A percentile compares a stretch with the other conserved stretches of the same genome.
Evolutionary conservation across 495 filamentous ascomycete genomes (phyloP).

Genomic region (Cercophora newfieldiana): DNA sequence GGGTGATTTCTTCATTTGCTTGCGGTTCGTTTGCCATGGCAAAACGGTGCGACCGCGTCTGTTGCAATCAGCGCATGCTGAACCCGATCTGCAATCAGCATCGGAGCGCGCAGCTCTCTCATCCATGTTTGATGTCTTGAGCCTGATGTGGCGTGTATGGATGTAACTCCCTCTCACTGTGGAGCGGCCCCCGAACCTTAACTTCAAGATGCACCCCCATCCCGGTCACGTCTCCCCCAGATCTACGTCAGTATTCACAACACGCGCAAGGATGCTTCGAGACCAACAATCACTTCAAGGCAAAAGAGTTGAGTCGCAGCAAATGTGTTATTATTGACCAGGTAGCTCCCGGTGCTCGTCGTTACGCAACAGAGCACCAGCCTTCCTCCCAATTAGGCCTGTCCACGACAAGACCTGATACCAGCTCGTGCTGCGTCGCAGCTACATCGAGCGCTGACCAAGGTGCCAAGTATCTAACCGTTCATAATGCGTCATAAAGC

Average conservation of each 20-base stretch:
- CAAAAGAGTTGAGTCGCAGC: not conserved
- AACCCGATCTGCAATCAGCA: not conserved
- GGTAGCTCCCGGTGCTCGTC: not conserved
- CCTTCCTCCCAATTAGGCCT: conserved; percentile 26
- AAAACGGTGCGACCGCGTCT: not conserved
- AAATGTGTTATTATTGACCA: conserved; percentile 6
- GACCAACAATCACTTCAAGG: too few relatives aligned
- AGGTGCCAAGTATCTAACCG: not conserved
- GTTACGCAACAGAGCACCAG: not conserved
- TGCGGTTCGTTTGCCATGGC: too few relatives aligned
- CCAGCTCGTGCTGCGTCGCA: not conserved
- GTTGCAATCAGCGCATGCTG: not conserved
- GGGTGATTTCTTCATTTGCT: not conserved
- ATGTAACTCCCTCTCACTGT: not conserved
- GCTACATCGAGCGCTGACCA: not conserved
- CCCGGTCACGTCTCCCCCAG: not conserved
- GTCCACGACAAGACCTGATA: conserved; percentile 1
- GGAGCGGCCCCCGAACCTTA: not conserved
- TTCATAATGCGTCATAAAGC: not conserved
- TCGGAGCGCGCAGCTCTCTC: not conserved
- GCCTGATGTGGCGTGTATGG: not conserved
- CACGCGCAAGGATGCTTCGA: not conserved
- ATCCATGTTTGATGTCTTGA: too few relatives aligned
- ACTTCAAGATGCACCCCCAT: not conserved
- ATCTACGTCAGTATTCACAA: not conserved